Percentiles rank a stretch among this genome's conserved stretches.
Conservation (phyloP, 1,139 yeast species). For the Suhomyces guaymorum region DNA sequence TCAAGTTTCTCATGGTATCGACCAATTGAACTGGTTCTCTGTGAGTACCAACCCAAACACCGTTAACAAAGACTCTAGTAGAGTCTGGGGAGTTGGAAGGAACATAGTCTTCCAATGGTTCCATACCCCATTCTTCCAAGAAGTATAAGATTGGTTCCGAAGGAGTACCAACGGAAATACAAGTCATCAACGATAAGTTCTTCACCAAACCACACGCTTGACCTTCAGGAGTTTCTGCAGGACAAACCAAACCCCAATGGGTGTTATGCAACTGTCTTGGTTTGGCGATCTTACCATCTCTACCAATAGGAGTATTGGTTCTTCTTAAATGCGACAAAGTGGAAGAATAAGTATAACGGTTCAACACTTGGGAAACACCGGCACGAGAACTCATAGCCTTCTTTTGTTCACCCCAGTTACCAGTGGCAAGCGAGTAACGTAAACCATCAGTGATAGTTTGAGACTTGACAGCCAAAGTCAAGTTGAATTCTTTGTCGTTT, state of each 20-base stretch:
- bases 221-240: conserved; percentile 99
- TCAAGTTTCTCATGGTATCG: conserved; percentile 83
- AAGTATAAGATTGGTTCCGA: conserved; percentile 92
- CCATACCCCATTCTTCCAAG: conserved; percentile 99
- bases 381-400: conserved; percentile 99
- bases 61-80: conserved; percentile 93
- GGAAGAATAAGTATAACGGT: conserved; percentile 96
- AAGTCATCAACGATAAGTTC: conserved; percentile 92
- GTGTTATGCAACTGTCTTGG: conserved; percentile 99
- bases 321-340: conserved; percentile 97
- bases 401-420: conserved; percentile 99
- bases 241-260: conserved; percentile 99
- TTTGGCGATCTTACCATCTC: conserved; percentile 97
- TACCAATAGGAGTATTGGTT: conserved; percentile 97
- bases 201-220: conserved; percentile 99
- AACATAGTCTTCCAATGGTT: conserved; percentile 92
- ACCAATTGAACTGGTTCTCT: conserved; percentile 91
- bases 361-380: conserved; percentile 98
- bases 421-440: conserved; percentile 96
- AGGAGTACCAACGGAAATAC: conserved; percentile 97
- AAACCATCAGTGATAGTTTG: conserved; percentile 97
- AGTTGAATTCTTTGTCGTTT: conserved; percentile 93
- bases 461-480: conserved; percentile 94
- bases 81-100: conserved; percentile 92
- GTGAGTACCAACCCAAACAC: conserved; percentile 99